These are phyloP conservation scores for Aureobasidium sp. DNA, from an alignment of 2,329 filamentous ascomycete species.

Conservation along the genomic window DNA sequence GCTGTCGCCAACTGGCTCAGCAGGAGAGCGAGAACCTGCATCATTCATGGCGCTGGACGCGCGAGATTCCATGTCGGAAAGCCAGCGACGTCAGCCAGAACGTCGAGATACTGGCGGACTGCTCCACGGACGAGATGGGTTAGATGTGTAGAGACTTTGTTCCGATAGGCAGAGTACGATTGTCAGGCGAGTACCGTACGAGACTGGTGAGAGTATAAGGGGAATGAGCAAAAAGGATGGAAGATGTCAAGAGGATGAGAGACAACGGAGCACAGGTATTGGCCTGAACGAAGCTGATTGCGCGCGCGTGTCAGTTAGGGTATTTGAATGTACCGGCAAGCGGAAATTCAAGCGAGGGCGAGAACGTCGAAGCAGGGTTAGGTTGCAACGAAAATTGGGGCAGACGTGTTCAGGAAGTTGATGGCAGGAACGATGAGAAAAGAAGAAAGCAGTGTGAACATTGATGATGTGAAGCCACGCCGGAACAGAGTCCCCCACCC, in stretches of 20 bases:
- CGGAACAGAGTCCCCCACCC: not conserved
- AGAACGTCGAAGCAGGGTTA: not conserved
- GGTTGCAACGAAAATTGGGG: not conserved
- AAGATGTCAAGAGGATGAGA: not conserved
- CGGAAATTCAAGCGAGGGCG: slow-evolving; percentile 11
- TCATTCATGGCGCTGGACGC: slow-evolving; percentile 8
- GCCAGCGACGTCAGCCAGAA: slow-evolving; percentile 3
- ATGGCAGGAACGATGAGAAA: not conserved
- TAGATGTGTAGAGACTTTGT: not conserved
- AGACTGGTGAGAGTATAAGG: not conserved
- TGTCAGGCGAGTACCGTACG: not conserved
- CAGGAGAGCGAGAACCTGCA: slow-evolving; percentile 1
- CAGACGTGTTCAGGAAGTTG: not conserved
- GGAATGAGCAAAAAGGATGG: not conserved
- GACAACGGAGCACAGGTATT: slow-evolving; percentile 12
- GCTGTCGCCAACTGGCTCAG: not conserved
- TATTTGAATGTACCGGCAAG: slow-evolving; percentile 6
- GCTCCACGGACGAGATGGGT: not conserved
- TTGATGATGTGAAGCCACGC: not conserved
- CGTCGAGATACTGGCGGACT: not conserved
- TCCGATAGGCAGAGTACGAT: not conserved
- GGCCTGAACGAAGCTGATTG: slow-evolving; percentile 3
- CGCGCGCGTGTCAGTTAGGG: slow-evolving; percentile 9
- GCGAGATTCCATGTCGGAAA: slow-evolving; percentile 5
- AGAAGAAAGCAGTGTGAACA: not conserved